Evolutionary conservation across 1,284 basidiomycete genomes (phyloP).

Genomic region (Cutaneotrichosporon curvatum): DNA sequence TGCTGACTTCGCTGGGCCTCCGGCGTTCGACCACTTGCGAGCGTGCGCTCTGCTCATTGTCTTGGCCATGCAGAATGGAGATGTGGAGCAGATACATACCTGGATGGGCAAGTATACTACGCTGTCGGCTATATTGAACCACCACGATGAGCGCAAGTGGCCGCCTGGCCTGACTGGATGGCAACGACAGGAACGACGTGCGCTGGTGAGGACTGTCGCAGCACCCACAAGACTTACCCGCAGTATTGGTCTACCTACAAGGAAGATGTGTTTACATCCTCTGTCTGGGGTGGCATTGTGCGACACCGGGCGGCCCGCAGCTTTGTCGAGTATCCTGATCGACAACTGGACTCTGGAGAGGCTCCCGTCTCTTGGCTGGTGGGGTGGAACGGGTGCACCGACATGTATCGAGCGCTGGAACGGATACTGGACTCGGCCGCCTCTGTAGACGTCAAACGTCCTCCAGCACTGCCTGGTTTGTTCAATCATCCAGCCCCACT

Average conservation of each 20-base stretch:
- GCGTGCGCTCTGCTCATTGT: conserved; percentile 9
- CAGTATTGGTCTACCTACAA: conserved; percentile 19
- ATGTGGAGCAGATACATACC: conserved; percentile 7
- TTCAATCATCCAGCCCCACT: not conserved
- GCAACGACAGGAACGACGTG: conserved; percentile 13
- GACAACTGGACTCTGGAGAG: not conserved
- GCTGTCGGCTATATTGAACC: conserved; percentile 2
- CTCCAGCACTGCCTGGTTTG: not conserved
- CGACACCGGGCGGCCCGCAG: conserved; percentile 11
- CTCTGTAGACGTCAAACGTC: not conserved
- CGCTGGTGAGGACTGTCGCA: conserved; percentile 3
- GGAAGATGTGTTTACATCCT: conserved; percentile 11
- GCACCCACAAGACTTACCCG: not conserved
- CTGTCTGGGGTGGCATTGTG: conserved; percentile 10
- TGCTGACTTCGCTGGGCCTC: not conserved
- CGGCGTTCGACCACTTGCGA: conserved; percentile 14
- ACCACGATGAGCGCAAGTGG: conserved; percentile 15
- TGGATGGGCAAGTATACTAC: conserved; percentile 11
- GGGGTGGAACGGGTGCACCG: conserved; percentile 16
- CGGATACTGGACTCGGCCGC: conserved; percentile 6
- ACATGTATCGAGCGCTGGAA: conserved; percentile 16
- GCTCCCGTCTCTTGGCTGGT: conserved; percentile 2
- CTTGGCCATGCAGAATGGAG: conserved; percentile 13
- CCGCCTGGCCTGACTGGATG: conserved; percentile 3
- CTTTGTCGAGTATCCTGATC: conserved; percentile 11